Base-by-base conservation (phyloP, 306 rosid genomes). In the Aeschynomene evenia region DNA sequence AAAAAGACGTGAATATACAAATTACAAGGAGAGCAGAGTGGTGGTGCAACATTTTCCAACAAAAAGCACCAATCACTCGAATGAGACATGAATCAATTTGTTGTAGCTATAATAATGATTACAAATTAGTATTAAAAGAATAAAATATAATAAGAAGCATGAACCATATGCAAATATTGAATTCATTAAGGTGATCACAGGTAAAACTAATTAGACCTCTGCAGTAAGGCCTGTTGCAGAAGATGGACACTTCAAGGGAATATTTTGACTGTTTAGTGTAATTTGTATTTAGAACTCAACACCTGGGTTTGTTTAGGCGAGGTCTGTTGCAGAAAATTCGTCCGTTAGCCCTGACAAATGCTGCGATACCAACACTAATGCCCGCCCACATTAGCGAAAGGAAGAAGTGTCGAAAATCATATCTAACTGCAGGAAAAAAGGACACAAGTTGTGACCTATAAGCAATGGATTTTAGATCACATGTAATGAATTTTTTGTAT, bases 251-350 rank as follows among this genome's bases (percentile, higher is more conserved):
- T 36, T 49, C 3, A 0, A 0, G 28, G 39, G 28, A 22, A 65
- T 5, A 1, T 8, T 22, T 34, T 28, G 14, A 28, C 24, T 57
- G 74, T 55, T 61, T 18, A n/a, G 61, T 36, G 28, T 3, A 45
- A 54, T 51, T 26, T 55, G 53, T 31, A 29, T 29, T 24, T 31
- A 5, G 69, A 40, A 68, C 48, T 88, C 79, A 88, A 57, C 62
- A 48, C 58, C 81, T 79, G 6, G 92, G 93, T 80, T 75, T 88
- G 86, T 81, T 88, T 21, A 91, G 83, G 67, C 87, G 86, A 22
- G 96, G 96, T 20, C 97, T 76, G 75, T 85, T 88, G 83, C 97
- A 88, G 83, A 91, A 91, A 51, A 85, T 15, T 63, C 91, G 81
- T 36, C 97, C 97, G 4, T 91, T 91, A 75, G 93, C 91, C 83